Percentiles rank a stretch among this genome's conserved stretches.
Evolutionary conservation across 169 alveolate species (phyloP).

Genomic region (Eimeria acervulina): DNA sequence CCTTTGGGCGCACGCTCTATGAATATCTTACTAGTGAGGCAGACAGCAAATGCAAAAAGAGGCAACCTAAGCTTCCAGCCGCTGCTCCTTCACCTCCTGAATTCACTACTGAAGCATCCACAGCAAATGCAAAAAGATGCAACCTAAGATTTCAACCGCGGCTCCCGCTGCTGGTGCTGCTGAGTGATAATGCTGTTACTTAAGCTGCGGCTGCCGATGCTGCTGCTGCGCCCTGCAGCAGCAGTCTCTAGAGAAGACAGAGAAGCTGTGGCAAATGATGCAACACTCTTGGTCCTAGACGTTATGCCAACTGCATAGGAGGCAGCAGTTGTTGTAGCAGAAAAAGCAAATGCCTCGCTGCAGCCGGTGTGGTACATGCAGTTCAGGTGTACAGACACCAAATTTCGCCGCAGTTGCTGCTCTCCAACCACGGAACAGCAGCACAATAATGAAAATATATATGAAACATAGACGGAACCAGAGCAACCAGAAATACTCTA

Average conservation of each 20-base stretch:
- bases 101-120: too few relatives aligned
- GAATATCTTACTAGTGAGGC: neutral
- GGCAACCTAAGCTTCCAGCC: neutral
- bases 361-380: conserved; percentile 24
- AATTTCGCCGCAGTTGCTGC: conserved; percentile 36
- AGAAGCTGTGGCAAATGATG: neutral
- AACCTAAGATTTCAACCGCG: neutral
- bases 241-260: neutral
- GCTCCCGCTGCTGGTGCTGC: neutral
- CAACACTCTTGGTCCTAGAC: neutral
- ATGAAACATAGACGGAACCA: conserved; percentile 33
- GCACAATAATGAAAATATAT: conserved; percentile 11
- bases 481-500: conserved; percentile 41
- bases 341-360: conserved; percentile 43
- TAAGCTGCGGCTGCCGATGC: neutral
- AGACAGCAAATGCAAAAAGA: neutral
- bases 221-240: conserved; percentile 15
- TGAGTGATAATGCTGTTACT: neutral
- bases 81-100: too few relatives aligned
- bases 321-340: conserved; percentile 52
- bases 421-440: conserved; percentile 36
- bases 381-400: conserved; percentile 56
- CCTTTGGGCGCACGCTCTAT: neutral
- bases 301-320: neutral
- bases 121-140: neutral